These are phyloP conservation scores for Sclerotinia borealis DNA, from an alignment of 2,329 filamentous ascomycete species.

Conservation along the genomic window DNA sequence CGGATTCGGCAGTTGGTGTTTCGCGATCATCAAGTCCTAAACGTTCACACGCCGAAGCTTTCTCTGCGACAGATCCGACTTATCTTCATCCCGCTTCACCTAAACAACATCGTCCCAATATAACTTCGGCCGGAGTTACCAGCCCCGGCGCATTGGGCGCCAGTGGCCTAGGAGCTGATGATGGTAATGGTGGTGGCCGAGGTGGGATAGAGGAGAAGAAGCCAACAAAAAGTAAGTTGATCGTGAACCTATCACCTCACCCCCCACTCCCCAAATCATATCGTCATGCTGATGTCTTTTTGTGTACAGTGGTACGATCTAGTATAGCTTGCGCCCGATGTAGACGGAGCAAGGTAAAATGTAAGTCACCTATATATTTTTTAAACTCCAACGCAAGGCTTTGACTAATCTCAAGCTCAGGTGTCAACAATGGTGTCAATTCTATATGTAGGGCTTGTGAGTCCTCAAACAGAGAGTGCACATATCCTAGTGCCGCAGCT, in stretches of 20 bases:
- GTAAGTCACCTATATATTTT: conserved; percentile 40
- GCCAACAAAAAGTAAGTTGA: conserved; percentile 21
- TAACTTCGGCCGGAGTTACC: conserved; percentile 22
- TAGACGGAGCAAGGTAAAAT: conserved; percentile 79
- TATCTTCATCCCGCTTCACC: conserved; percentile 32
- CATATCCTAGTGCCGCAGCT: conserved; percentile 52
- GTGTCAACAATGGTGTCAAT: conserved; percentile 60
- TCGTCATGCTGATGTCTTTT: not conserved
- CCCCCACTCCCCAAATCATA: not conserved
- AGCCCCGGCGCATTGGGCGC: conserved; percentile 22
- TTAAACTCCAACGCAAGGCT: not conserved
- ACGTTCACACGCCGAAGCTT: conserved; percentile 32
- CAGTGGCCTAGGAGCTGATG: conserved; percentile 30
- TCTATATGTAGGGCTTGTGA: conserved; percentile 71
- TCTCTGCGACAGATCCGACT: conserved; percentile 23
- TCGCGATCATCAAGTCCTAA: conserved; percentile 30
- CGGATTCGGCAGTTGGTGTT: conserved; percentile 19
- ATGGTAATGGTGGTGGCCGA: conserved; percentile 26
- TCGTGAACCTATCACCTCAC: not conserved
- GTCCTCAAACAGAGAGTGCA: conserved; percentile 64
- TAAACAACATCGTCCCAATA: conserved; percentile 22
- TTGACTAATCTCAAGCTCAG: conserved; percentile 14
- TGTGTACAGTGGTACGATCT: conserved; percentile 56
- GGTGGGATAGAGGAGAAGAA: conserved; percentile 39
- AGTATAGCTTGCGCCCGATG: conserved; percentile 74